Percentiles rank a stretch among this genome's conserved stretches.
Evolutionary conservation across 768 basidiomycete species (phyloP).

Genomic region (Suillus spraguei): DNA sequence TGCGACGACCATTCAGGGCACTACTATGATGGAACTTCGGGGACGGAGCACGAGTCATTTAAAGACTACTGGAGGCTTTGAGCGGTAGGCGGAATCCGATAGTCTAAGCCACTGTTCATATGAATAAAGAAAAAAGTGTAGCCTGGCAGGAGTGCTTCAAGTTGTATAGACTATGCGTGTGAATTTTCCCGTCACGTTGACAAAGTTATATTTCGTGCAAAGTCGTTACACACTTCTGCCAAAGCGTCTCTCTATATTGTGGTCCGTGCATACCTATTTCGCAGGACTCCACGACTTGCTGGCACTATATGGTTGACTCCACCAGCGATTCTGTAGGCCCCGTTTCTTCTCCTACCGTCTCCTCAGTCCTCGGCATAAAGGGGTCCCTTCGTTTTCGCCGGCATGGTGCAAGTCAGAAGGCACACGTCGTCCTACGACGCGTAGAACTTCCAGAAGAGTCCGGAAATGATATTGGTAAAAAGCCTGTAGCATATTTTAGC

Average conservation of each 20-base stretch:
- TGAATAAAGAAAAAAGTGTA: background rate
- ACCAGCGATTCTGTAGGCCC: constrained; percentile 38
- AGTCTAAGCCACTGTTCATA: background rate
- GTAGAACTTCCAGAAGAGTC: constrained; percentile 52
- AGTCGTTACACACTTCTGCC: constrained; percentile 11
- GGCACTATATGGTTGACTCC: constrained; percentile 38
- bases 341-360: constrained; percentile 37
- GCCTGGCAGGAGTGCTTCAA: background rate
- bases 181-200: constrained; percentile 11
- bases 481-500: constrained; percentile 54
- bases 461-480: constrained; percentile 41
- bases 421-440: constrained; percentile 68
- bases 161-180: constrained; percentile 1
- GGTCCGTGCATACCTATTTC: constrained; percentile 14
- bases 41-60: background rate
- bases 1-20: background rate
- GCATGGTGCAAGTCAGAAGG: constrained; percentile 67
- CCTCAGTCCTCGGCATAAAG: constrained; percentile 63
- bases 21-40: background rate
- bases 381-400: constrained; percentile 63
- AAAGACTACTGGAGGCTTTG: background rate
- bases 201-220: constrained; percentile 17
- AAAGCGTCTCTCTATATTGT: constrained; percentile 13
- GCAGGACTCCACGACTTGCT: constrained; percentile 17
- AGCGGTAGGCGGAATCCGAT: background rate